Conservation (phyloP, 331 rosid genomes). For the Malus hybrid region DNA sequence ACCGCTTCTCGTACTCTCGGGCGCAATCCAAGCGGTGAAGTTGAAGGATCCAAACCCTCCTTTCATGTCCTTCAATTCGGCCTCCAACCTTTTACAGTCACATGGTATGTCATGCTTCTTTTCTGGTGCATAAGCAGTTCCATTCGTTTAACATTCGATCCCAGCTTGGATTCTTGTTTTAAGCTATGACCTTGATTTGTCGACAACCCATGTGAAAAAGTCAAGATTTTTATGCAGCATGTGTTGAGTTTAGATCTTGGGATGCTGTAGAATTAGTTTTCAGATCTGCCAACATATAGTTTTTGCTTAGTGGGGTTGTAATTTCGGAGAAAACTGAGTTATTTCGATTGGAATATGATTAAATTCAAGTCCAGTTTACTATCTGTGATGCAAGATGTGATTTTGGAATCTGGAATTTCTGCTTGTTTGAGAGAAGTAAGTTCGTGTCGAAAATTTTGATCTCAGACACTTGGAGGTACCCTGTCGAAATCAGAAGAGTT, state of each 20-base stretch:
- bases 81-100: background rate
- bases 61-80: background rate
- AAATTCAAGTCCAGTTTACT: background rate
- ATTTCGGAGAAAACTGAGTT: background rate
- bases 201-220: slow-evolving; percentile 18
- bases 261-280: background rate
- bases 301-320: slow-evolving; percentile 4
- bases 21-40: background rate
- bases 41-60: background rate
- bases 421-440: background rate
- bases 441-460: background rate
- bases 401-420: slow-evolving; percentile 1
- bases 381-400: background rate
- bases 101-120: slow-evolving; percentile 7
- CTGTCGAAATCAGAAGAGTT: background rate
- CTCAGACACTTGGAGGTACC: background rate
- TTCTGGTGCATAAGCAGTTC: background rate
- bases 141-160: background rate
- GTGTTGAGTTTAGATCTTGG: slow-evolving; percentile 24
- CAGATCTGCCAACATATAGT: slow-evolving; percentile 33
- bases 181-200: background rate
- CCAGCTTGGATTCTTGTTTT: background rate
- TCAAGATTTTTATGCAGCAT: slow-evolving; percentile 6
- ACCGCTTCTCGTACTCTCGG: background rate
- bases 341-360: slow-evolving; percentile 6